These are phyloP conservation scores for Beta lomatogona DNA, from an alignment of 179 eudicot species.

Conservation along the genomic window DNA sequence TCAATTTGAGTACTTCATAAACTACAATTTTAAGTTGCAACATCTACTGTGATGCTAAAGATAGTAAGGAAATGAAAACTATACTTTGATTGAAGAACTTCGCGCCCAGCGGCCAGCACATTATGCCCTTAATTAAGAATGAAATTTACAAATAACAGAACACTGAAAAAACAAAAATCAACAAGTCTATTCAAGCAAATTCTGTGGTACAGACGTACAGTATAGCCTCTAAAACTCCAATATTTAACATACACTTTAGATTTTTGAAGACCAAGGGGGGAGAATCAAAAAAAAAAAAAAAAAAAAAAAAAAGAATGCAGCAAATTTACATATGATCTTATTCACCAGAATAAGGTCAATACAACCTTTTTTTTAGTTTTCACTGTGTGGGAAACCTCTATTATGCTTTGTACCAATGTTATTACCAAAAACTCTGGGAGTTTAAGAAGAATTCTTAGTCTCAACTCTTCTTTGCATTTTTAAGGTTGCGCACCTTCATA, in stretches of 20 bases:
- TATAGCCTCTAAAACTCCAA: slow-evolving; percentile 30
- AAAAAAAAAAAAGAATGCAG: background rate
- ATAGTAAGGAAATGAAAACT: too few species aligned
- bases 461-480: slow-evolving; percentile 64
- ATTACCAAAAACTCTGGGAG: slow-evolving; percentile 5
- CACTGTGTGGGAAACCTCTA: slow-evolving; percentile 20
- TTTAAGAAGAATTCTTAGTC: background rate
- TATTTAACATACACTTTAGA: slow-evolving; percentile 28
- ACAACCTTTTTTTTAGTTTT: slow-evolving; percentile 2
- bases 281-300: background rate
- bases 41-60: background rate
- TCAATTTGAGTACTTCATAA: too few species aligned
- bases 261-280: background rate
- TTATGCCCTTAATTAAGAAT: background rate
- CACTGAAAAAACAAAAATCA: background rate
- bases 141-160: slow-evolving; percentile 13
- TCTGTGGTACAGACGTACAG: slow-evolving; percentile 32
- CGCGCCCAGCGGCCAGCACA: slow-evolving; percentile 8
- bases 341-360: slow-evolving; percentile 29
- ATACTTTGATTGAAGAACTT: slow-evolving; percentile 13
- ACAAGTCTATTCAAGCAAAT: slow-evolving; percentile 3
- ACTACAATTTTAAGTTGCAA: background rate
- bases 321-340: slow-evolving; percentile 34
- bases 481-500: slow-evolving; percentile 74
- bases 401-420: background rate